These are phyloP conservation scores for Penicillium bialowiezense DNA, from an alignment of 495 filamentous ascomycete species.

Conservation along the genomic window DNA sequence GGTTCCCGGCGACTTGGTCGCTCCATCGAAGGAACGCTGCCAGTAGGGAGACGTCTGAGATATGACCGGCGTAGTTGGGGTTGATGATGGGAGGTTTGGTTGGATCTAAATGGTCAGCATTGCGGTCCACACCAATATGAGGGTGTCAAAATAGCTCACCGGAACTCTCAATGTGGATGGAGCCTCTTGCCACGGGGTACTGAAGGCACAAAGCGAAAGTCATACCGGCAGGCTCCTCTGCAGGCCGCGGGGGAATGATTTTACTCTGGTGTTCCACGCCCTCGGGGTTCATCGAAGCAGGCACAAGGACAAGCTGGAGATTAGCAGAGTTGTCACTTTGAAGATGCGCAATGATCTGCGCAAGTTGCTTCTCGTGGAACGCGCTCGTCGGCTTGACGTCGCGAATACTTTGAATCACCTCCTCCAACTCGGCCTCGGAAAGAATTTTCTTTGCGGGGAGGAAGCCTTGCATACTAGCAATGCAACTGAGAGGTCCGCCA, in stretches of 20 bases:
- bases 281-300: constrained; percentile 10
- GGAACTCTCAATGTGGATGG: constrained; percentile 48
- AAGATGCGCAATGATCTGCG: constrained; percentile 22
- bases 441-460: constrained; percentile 19
- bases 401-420: constrained; percentile 19
- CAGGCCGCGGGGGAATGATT: constrained; percentile 6
- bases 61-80: constrained; percentile 31
- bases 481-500: constrained; percentile 13
- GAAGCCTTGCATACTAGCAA: constrained; percentile 23
- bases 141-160: too few species aligned
- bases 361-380: constrained; percentile 26
- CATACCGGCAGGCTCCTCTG: constrained; percentile 14
- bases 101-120: constrained; percentile 15
- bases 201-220: constrained; percentile 22
- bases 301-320: constrained; percentile 21
- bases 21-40: constrained; percentile 24
- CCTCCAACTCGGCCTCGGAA: constrained; percentile 19
- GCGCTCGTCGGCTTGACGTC: constrained; percentile 12
- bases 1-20: constrained; percentile 19
- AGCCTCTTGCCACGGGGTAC: constrained; percentile 50
- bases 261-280: constrained; percentile 20
- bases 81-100: constrained; percentile 18
- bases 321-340: constrained; percentile 24
- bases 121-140: too few species aligned
- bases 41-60: constrained; percentile 37